These are phyloP conservation scores for Purpureocillium lavendulum DNA, from an alignment of 2,329 filamentous ascomycete species.

Conservation along the genomic window DNA sequence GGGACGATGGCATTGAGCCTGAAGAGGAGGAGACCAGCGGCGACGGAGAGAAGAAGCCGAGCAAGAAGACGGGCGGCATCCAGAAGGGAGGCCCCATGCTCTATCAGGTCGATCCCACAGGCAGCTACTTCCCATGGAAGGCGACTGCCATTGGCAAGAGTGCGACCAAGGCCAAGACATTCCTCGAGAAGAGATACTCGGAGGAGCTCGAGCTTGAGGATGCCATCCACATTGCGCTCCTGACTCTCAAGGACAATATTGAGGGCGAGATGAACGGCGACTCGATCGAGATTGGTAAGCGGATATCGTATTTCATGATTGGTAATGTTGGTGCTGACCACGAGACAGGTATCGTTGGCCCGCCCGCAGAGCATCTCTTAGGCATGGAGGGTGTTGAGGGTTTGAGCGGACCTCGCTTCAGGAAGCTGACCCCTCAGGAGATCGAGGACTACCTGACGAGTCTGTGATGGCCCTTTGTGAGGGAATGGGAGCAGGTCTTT, in stretches of 20 bases:
- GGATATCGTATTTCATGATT: neutral
- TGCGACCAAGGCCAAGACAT: constrained; percentile 96
- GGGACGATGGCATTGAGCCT: constrained; percentile 93
- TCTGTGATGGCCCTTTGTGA: constrained; percentile 52
- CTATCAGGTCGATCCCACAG: constrained; percentile 98
- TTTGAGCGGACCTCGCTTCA: constrained; percentile 77
- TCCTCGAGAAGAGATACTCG: constrained; percentile 97
- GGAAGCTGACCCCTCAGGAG: constrained; percentile 93
- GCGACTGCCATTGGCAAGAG: constrained; percentile 98
- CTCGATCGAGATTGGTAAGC: constrained; percentile 91
- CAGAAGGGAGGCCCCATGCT: constrained; percentile 93
- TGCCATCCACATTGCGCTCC: constrained; percentile 92
- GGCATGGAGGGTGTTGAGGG: constrained; percentile 86
- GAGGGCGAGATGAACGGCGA: constrained; percentile 99
- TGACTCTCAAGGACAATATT: constrained; percentile 98
- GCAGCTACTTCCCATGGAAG: constrained; percentile 99
- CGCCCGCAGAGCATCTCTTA: constrained; percentile 85
- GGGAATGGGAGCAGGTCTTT: constrained; percentile 18
- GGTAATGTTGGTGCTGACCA: constrained; percentile 14
- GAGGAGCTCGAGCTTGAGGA: constrained; percentile 96
- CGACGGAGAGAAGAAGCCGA: constrained; percentile 54
- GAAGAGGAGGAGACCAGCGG: constrained; percentile 53
- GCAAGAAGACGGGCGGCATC: constrained; percentile 88
- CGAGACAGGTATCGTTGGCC: constrained; percentile 75
- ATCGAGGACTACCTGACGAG: constrained; percentile 99